phyloP scores from a whole-genome alignment of 1,139 yeast species.

The Blastobotrys niveus region DNA sequence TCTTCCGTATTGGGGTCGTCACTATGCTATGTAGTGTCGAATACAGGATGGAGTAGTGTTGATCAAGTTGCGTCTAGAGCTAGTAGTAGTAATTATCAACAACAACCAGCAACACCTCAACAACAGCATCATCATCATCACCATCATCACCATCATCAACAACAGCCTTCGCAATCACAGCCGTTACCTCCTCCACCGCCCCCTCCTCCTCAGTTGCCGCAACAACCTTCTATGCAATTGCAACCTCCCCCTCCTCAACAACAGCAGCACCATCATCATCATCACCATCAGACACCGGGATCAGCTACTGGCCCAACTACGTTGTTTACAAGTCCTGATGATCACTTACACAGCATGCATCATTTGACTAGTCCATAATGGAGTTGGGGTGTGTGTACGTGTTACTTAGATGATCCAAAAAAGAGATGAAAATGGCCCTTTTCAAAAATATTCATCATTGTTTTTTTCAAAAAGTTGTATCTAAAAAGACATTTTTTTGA shows the following conservation, averaged over 20 bases:
- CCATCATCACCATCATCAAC: slow-evolving; percentile 1
- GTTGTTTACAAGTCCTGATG: slow-evolving; percentile 5
- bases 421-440: background rate
- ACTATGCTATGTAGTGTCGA: slow-evolving; percentile 38
- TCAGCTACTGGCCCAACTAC: too few species aligned
- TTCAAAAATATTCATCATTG: background rate
- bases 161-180: background rate
- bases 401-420: background rate
- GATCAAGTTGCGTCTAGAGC: too few species aligned
- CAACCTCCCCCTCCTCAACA: too few species aligned
- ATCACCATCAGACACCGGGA: too few species aligned
- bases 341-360: slow-evolving; percentile 4
- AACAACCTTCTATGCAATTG: background rate
- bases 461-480: background rate
- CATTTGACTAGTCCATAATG: background rate
- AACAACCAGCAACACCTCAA: background rate
- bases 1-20: slow-evolving; percentile 37
- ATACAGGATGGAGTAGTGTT: slow-evolving; percentile 37
- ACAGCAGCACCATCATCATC: too few species aligned
- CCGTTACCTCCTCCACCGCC: background rate
- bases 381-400: background rate
- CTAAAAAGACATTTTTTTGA: too few species aligned
- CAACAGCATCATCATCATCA: background rate
- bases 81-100: background rate
- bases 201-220: slow-evolving; percentile 1